These are phyloP conservation scores for Plasmodium knowlesi DNA, from an alignment of 169 alveolate species.

Conservation along the genomic window DNA sequence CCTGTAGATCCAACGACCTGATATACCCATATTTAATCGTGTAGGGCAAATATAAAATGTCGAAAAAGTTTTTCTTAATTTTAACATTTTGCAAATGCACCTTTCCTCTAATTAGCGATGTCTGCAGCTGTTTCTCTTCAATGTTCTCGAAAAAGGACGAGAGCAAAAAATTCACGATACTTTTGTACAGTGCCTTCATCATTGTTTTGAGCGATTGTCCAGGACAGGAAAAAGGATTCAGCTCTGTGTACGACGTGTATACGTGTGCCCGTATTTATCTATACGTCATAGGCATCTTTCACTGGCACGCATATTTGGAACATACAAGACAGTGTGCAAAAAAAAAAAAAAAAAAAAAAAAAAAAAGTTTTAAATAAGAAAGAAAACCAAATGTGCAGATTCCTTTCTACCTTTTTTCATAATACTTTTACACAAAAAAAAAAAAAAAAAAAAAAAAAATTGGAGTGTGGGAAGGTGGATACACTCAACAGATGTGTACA, in stretches of 20 bases:
- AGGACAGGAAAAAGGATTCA: neutral
- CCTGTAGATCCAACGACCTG: constrained; percentile 64
- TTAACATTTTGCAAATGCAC: constrained; percentile 64
- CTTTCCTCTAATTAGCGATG: constrained; percentile 53
- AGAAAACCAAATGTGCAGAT: neutral
- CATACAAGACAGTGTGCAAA: neutral
- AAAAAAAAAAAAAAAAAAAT: constrained; percentile 4
- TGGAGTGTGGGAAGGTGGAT: neutral
- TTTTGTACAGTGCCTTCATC: constrained; percentile 65
- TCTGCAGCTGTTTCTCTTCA: constrained; percentile 64
- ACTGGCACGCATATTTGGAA: neutral
- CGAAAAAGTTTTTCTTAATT: constrained; percentile 32
- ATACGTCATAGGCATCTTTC: neutral
- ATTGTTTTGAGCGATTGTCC: neutral
- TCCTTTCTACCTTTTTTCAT: neutral
- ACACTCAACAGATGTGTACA: neutral
- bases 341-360: neutral
- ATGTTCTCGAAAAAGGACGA: constrained; percentile 63
- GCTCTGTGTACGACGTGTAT: neutral
- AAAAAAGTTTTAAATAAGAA: neutral
- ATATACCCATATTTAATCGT: constrained; percentile 67
- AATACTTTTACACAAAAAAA: constrained; percentile 30
- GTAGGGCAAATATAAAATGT: constrained; percentile 31
- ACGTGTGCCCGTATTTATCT: neutral
- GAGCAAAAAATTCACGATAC: constrained; percentile 49